Evolutionary conservation across 106 monocot species (phyloP), one percentile per base, ranked within the genome.

Genomic region (Apostasia ramifera): DNA sequence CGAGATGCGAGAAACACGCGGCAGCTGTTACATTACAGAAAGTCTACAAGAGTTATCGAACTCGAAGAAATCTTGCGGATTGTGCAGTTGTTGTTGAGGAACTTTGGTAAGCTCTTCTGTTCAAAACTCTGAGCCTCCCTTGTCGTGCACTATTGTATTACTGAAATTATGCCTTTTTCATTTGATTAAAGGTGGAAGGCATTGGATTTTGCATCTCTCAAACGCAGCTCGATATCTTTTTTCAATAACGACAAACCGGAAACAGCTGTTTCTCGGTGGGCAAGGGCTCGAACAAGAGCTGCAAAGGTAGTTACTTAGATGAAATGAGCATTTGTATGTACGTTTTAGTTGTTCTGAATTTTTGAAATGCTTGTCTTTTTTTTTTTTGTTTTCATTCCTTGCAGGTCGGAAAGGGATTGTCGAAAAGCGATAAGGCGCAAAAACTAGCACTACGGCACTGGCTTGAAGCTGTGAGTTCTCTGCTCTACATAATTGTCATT

Each of bases 31-130:
- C 79, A 73, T 51, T 93, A 40, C 93, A 93, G 76, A 93, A 93
- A 57, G 86, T 93, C 42, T 93, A 93, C 74, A 93, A 89, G 71
- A 93, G 93, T 80, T 93, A 86, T 63, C 60, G 93, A 47, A 93
- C 86, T 40, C 38, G 93, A 71, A 86, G 93, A 76, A 89, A 89
- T 66, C 77, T 93, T 43, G 93, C 93, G 3, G 93, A 93, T 80
- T 93, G 93, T 10, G 93, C 93, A 2, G 93, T 93, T 46, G 77
- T 93, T 5, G 84, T 84, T 37, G 93, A 93, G 70, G 86, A 93
- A 75, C 79, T 84, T 51, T 93, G 93, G 93, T 94, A 45, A 44
- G 62, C 13, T 62, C 62, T 44, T 62, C 40, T 1, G 68, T 59
- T 61, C 2, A 7, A 51, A 51, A 50, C 47, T 8, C 0, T 66